Percentiles rank a stretch among this genome's conserved stretches.
Evolutionary conservation across 2,329 filamentous ascomycete species (phyloP).

Genomic region (Scedosporium boydii): DNA sequence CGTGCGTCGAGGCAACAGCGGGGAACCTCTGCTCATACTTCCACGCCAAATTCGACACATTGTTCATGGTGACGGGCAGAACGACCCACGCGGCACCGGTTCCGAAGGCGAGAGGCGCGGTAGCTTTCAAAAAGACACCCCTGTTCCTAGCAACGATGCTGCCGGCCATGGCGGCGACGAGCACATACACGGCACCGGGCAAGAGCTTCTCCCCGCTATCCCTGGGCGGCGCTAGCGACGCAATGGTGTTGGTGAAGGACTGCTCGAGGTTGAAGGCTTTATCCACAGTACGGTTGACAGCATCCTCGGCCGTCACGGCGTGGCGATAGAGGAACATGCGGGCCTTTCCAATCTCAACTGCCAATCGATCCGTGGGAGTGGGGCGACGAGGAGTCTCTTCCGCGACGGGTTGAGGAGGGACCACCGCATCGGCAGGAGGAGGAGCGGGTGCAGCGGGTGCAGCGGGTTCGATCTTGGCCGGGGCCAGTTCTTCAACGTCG

Average conservation of each 20-base stretch:
- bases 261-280: slow-evolving; percentile 76
- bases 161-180: slow-evolving; percentile 90
- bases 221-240: slow-evolving; percentile 75
- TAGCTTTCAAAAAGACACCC: slow-evolving; percentile 69
- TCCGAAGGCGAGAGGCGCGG: slow-evolving; percentile 70
- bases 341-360: slow-evolving; percentile 67
- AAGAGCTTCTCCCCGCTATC: slow-evolving; percentile 83
- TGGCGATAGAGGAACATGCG: slow-evolving; percentile 74
- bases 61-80: slow-evolving; percentile 81
- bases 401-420: slow-evolving; percentile 11
- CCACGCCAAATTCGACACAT: slow-evolving; percentile 80
- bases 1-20: slow-evolving; percentile 70
- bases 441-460: slow-evolving; percentile 15
- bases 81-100: slow-evolving; percentile 75
- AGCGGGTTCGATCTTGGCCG: slow-evolving; percentile 18
- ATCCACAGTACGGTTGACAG: slow-evolving; percentile 74
- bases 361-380: slow-evolving; percentile 83
- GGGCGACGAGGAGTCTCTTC: slow-evolving; percentile 37
- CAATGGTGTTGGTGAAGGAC: slow-evolving; percentile 80
- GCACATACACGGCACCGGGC: slow-evolving; percentile 82
- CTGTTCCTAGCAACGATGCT: slow-evolving; percentile 85
- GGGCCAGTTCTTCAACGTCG: slow-evolving; percentile 41
- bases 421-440: slow-evolving; percentile 18
- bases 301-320: slow-evolving; percentile 65
- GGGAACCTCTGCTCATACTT: slow-evolving; percentile 87